Conservation (phyloP, 179 eudicot genomes). For the Beta lomatogona region DNA sequence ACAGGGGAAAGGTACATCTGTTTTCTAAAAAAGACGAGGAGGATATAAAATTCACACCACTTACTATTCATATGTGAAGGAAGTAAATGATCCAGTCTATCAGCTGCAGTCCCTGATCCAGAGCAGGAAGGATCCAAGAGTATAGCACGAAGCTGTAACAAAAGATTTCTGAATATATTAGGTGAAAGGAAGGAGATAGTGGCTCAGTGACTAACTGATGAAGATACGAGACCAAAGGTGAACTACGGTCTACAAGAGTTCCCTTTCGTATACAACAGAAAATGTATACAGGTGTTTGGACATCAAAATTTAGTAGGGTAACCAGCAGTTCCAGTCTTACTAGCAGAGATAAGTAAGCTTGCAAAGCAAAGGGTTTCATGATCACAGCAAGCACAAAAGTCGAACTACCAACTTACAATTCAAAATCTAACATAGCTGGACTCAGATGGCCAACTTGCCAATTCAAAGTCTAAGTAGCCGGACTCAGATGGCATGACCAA, state of each 20-base stretch:
- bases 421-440: not conserved
- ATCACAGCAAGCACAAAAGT: not conserved
- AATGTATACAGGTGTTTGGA: not conserved
- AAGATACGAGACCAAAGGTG: not conserved
- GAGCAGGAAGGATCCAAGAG: slow-evolving; percentile 99
- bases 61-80: slow-evolving; percentile 72
- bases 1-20: not conserved
- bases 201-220: not conserved
- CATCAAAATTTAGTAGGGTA: not conserved
- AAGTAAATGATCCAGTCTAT: slow-evolving; percentile 90
- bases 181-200: not conserved
- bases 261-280: not conserved
- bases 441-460: too few relatives aligned
- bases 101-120: slow-evolving; percentile 92
- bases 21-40: not conserved
- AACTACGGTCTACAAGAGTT: not conserved
- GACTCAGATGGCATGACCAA: not conserved
- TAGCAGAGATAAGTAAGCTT: not conserved
- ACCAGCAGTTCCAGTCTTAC: not conserved
- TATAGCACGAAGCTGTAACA: slow-evolving; percentile 76
- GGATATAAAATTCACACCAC: not conserved
- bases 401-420: not conserved
- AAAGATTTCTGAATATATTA: not conserved
- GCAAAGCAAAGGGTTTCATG: not conserved
- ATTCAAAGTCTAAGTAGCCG: not conserved